Evolutionary conservation across 495 filamentous ascomycete species (phyloP).

Genomic region (Penicillium bovifimosum): DNA sequence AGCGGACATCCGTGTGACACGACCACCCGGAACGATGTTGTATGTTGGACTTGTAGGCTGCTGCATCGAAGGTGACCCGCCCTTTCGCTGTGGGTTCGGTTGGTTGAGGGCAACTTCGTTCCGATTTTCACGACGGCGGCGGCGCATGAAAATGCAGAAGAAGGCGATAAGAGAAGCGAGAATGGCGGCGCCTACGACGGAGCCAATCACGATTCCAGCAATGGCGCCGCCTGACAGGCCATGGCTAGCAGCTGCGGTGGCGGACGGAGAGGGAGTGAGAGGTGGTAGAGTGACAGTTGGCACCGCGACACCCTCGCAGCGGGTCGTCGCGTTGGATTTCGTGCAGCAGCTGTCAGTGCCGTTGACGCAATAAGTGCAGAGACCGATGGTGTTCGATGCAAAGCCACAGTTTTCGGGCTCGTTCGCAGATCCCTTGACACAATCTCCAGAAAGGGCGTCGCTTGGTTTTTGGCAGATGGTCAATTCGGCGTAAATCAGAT

Average conservation of each 20-base stretch:
- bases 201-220: slow-evolving; percentile 84
- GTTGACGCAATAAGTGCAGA: slow-evolving; percentile 88
- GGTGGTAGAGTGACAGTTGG: slow-evolving; percentile 64
- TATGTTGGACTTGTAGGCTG: slow-evolving; percentile 50
- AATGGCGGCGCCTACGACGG: slow-evolving; percentile 65
- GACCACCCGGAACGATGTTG: slow-evolving; percentile 75
- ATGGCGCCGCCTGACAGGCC: slow-evolving; percentile 78
- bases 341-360: slow-evolving; percentile 94
- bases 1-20: slow-evolving; percentile 94
- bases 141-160: slow-evolving; percentile 53
- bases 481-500: slow-evolving; percentile 87
- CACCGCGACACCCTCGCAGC: slow-evolving; percentile 68
- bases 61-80: slow-evolving; percentile 45
- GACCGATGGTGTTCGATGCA: slow-evolving; percentile 67
- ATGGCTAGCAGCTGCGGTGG: slow-evolving; percentile 32
- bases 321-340: slow-evolving; percentile 62
- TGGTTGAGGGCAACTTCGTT: slow-evolving; percentile 74
- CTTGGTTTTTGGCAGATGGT: slow-evolving; percentile 79
- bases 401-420: slow-evolving; percentile 89
- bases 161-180: slow-evolving; percentile 57
- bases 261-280: slow-evolving; percentile 44
- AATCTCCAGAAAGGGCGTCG: slow-evolving; percentile 65
- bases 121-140: slow-evolving; percentile 50
- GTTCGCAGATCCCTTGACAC: slow-evolving; percentile 71
- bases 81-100: slow-evolving; percentile 69